Conservation (phyloP, 768 basidiomycete genomes). For the Boletus rubescentipes region DNA sequence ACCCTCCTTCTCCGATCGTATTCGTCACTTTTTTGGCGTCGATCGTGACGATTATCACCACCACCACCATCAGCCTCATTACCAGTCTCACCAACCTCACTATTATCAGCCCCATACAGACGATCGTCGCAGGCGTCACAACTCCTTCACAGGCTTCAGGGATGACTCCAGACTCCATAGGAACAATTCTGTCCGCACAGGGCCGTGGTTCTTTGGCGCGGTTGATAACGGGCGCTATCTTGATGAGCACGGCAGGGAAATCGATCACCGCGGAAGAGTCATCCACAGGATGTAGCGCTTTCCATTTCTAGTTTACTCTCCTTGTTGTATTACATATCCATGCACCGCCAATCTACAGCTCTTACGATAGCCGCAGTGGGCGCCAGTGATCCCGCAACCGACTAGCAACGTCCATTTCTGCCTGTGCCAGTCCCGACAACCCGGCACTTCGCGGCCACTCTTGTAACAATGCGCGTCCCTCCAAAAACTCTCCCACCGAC, state of each 20-base stretch:
- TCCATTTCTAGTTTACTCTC: conserved; percentile 6
- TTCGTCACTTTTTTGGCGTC: conserved; percentile 39
- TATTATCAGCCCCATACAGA: conserved; percentile 1
- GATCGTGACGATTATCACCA: conserved; percentile 5
- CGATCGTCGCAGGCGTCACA: conserved; percentile 24
- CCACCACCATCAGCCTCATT: conserved; percentile 10
- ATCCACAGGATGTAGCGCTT: conserved; percentile 25
- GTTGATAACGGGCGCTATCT: conserved; percentile 16
- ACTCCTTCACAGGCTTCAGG: conserved; percentile 25
- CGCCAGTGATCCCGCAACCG: conserved; percentile 62
- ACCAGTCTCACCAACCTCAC: neutral
- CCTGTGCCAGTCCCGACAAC: conserved; percentile 38
- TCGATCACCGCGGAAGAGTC: conserved; percentile 25
- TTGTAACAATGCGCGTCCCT: conserved; percentile 53
- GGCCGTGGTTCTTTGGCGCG: conserved; percentile 23
- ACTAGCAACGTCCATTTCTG: conserved; percentile 63
- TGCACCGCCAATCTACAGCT: neutral
- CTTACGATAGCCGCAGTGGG: conserved; percentile 50
- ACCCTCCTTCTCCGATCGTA: conserved; percentile 36
- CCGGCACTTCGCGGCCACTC: conserved; percentile 6
- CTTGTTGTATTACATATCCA: conserved; percentile 1
- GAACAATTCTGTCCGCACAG: conserved; percentile 18
- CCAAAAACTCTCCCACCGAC: conserved; percentile 35
- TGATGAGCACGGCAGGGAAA: conserved; percentile 29
- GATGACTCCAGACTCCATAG: conserved; percentile 16